phyloP scores from a whole-genome alignment of 1,284 basidiomycete species.

The Ustilago esculenta region DNA sequence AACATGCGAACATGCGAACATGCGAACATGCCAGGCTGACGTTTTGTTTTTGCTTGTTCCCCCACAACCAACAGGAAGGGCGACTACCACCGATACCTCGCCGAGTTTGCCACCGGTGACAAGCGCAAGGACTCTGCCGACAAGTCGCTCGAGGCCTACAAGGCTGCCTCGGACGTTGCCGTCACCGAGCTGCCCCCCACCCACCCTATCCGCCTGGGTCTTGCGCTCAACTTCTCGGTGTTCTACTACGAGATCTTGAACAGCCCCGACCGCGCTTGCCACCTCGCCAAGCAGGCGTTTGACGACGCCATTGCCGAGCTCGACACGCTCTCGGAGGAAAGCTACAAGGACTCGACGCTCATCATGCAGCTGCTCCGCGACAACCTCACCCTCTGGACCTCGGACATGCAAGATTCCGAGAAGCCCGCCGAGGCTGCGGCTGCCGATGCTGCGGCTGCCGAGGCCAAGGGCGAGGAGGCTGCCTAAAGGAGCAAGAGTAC shows the following conservation, averaged over 20 bases:
- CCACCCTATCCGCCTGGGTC: constrained; percentile 98
- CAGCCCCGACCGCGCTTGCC: constrained; percentile 98
- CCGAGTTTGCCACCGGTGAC: constrained; percentile 98
- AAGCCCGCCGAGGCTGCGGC: constrained; percentile 66
- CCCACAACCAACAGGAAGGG: constrained; percentile 81
- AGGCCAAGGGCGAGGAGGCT: constrained; percentile 66
- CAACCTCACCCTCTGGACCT: constrained; percentile 95
- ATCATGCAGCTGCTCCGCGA: constrained; percentile 99
- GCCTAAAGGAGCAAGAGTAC: constrained; percentile 52
- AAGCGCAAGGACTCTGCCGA: constrained; percentile 98
- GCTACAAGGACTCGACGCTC: constrained; percentile 89
- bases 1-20: background rate
- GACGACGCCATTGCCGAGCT: constrained; percentile 99
- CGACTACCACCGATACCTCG: constrained; percentile 99
- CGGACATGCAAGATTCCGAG: constrained; percentile 78
- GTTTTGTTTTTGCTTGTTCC: background rate
- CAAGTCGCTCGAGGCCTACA: constrained; percentile 99
- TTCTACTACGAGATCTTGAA: constrained; percentile 99
- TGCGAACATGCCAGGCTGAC: background rate
- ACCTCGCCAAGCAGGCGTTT: constrained; percentile 99
- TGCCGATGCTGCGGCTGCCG: constrained; percentile 58
- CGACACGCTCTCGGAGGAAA: constrained; percentile 98
- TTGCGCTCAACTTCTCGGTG: constrained; percentile 99
- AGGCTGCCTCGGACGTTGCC: constrained; percentile 97
- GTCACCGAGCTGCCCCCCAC: constrained; percentile 97